phyloP scores from a whole-genome alignment of 805 yeast species.

The Soucietia sequanensis region DNA sequence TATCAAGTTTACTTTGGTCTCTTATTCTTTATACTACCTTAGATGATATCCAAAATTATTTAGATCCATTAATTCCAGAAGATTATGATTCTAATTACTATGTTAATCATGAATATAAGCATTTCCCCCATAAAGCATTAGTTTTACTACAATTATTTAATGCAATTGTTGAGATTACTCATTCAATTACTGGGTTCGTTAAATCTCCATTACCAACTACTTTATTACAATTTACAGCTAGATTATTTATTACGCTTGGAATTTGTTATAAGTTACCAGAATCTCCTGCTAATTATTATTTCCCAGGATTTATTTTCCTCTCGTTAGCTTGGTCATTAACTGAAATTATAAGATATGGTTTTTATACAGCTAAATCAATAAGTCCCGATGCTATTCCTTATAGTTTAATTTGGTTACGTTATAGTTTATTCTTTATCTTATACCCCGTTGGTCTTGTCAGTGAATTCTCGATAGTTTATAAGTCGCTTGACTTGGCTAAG shows the following conservation, averaged over 20 bases:
- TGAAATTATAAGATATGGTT: slow-evolving; percentile 29
- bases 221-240: slow-evolving; percentile 27
- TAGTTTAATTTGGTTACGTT: slow-evolving; percentile 25
- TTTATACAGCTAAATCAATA: slow-evolving; percentile 20
- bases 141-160: slow-evolving; percentile 24
- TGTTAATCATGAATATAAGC: slow-evolving; percentile 7
- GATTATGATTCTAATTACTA: slow-evolving; percentile 7
- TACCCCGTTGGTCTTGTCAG: slow-evolving; percentile 30
- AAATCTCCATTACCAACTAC: slow-evolving; percentile 25
- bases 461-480: slow-evolving; percentile 26
- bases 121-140: slow-evolving; percentile 28
- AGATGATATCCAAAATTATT: slow-evolving; percentile 9
- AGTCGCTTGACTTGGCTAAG: slow-evolving; percentile 14
- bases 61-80: slow-evolving; percentile 1
- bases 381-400: slow-evolving; percentile 11
- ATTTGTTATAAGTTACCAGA: slow-evolving; percentile 25
- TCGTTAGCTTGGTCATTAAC: slow-evolving; percentile 28
- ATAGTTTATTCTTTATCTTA: slow-evolving; percentile 25
- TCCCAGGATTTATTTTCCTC: slow-evolving; percentile 17
- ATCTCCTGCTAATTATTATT: slow-evolving; percentile 25
- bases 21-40: slow-evolving; percentile 12
- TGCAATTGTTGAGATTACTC: slow-evolving; percentile 21
- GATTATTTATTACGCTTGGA: slow-evolving; percentile 27
- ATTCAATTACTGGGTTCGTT: slow-evolving; percentile 25
- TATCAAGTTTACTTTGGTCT: slow-evolving; percentile 17